Evolutionary conservation across 164 flowering plant genomes (phyloP).

Genomic region (Kingdonia uniflora): DNA sequence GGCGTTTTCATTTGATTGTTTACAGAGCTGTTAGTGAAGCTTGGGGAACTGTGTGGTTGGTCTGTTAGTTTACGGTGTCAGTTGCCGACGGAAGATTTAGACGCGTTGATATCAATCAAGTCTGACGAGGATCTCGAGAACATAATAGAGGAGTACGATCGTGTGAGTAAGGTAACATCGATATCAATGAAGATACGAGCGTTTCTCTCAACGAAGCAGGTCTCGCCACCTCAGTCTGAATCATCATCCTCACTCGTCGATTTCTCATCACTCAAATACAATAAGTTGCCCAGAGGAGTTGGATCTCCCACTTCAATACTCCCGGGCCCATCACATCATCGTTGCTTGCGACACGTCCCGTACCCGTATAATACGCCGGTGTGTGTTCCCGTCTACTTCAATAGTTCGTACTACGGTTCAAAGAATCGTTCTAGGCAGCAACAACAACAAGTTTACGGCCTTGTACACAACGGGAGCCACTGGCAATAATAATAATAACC

Average conservation of each 20-base stretch:
- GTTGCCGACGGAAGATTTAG: slow-evolving; percentile 80
- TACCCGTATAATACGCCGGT: slow-evolving; percentile 12
- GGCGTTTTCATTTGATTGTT: too few species aligned
- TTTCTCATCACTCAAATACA: background rate
- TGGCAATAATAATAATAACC: slow-evolving; percentile 34
- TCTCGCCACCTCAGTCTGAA: slow-evolving; percentile 26
- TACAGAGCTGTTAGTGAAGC: slow-evolving; percentile 66
- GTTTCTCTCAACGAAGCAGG: slow-evolving; percentile 37
- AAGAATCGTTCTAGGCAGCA: slow-evolving; percentile 19
- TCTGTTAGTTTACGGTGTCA: slow-evolving; percentile 67
- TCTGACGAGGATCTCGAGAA: slow-evolving; percentile 82
- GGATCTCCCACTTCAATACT: slow-evolving; percentile 1
- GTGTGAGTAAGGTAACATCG: slow-evolving; percentile 24
- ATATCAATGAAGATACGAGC: slow-evolving; percentile 63
- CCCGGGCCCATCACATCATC: background rate
- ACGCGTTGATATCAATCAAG: slow-evolving; percentile 73
- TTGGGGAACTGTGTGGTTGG: slow-evolving; percentile 63
- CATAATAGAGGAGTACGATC: slow-evolving; percentile 79
- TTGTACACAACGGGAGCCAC: slow-evolving; percentile 57
- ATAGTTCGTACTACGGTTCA: slow-evolving; percentile 6
- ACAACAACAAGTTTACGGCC: slow-evolving; percentile 25
- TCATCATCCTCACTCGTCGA: slow-evolving; percentile 12
- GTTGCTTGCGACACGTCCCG: slow-evolving; percentile 14
- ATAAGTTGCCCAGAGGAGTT: too few species aligned
- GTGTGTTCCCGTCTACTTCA: slow-evolving; percentile 10